These are phyloP conservation scores for Aspergillus latus DNA, from an alignment of 2,329 filamentous ascomycete species.

Conservation along the genomic window DNA sequence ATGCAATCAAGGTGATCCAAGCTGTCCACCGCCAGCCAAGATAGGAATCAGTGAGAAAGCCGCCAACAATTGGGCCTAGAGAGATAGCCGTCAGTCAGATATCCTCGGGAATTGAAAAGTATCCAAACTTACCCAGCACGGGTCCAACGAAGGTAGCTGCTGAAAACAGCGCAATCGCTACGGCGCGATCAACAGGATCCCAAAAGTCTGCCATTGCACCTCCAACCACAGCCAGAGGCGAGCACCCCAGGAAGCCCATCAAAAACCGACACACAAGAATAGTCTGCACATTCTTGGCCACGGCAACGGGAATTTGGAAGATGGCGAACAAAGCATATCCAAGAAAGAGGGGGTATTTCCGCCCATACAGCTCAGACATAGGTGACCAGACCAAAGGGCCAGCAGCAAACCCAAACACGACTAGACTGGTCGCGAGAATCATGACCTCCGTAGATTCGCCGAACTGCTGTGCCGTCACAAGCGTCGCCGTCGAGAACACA, in stretches of 20 bases:
- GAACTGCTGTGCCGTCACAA: constrained; percentile 44
- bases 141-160: constrained; percentile 53
- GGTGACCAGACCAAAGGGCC: constrained; percentile 54
- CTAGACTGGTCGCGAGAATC: constrained; percentile 44
- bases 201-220: constrained; percentile 53
- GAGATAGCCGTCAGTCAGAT: not conserved
- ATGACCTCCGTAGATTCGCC: constrained; percentile 43
- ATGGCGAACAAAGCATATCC: constrained; percentile 52
- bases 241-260: constrained; percentile 53
- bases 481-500: constrained; percentile 47
- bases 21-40: constrained; percentile 60
- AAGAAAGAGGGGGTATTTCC: constrained; percentile 50
- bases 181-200: constrained; percentile 47
- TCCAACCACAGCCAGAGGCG: constrained; percentile 52
- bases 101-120: not conserved
- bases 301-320: constrained; percentile 57
- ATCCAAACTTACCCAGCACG: constrained; percentile 34
- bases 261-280: constrained; percentile 58
- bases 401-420: constrained; percentile 53
- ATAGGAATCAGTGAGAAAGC: constrained; percentile 49
- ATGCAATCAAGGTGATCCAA: constrained; percentile 56
- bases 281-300: constrained; percentile 55
- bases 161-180: constrained; percentile 47
- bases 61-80: constrained; percentile 49
- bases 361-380: constrained; percentile 52